These are phyloP conservation scores for Luzula sylvatica DNA, from an alignment of 176 grass and related monocot species.

Conservation along the genomic window DNA sequence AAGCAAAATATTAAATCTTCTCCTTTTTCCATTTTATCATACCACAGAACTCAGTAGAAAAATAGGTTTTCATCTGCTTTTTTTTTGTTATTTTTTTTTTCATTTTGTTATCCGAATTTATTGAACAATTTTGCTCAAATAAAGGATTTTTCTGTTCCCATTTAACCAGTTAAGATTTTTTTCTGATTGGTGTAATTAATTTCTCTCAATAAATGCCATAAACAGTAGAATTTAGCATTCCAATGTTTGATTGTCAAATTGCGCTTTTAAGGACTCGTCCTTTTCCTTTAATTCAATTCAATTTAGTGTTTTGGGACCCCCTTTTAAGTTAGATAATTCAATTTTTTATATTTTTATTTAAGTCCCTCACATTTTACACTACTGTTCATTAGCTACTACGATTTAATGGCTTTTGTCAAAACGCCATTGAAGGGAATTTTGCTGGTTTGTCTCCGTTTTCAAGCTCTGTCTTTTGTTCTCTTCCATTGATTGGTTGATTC, in stretches of 20 bases:
- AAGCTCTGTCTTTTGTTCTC: background rate
- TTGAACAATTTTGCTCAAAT: too few species aligned
- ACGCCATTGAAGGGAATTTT: background rate
- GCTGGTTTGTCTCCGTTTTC: background rate
- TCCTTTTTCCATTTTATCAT: conserved; percentile 2
- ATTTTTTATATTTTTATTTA: conserved; percentile 5
- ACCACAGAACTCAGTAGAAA: background rate
- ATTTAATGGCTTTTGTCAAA: conserved; percentile 7
- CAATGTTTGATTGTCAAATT: conserved; percentile 6
- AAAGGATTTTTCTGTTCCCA: too few species aligned
- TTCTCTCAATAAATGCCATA: background rate
- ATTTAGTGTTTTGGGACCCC: background rate
- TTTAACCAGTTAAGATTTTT: too few species aligned
- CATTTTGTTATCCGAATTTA: too few species aligned
- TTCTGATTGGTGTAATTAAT: too few species aligned
- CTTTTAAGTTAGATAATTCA: background rate
- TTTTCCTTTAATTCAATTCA: too few species aligned
- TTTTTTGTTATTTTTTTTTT: background rate
- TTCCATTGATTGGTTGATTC: conserved; percentile 2
- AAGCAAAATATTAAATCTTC: background rate
- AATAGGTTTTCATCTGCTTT: background rate
- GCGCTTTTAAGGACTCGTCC: too few species aligned
- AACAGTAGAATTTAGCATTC: conserved; percentile 7
- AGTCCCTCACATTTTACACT: conserved; percentile 7
- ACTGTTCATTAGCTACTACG: background rate